Percentiles rank a stretch among this genome's conserved stretches.
Evolutionary conservation across 495 filamentous ascomycete genomes (phyloP).

Genomic region (Polyplosphaeria fusca): DNA sequence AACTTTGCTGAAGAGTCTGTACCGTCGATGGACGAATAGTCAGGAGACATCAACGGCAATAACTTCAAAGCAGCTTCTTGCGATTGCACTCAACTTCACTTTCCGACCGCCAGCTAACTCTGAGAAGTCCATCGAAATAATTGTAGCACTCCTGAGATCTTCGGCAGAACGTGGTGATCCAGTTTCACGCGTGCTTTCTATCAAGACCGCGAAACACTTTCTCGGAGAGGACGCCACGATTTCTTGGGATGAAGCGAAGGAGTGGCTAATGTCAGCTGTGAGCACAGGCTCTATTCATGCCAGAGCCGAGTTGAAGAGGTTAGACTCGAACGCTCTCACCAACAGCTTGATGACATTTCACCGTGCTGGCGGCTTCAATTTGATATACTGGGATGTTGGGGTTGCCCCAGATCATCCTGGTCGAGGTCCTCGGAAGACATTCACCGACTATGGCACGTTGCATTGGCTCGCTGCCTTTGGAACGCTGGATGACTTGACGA

Average conservation of each 20-base stretch:
- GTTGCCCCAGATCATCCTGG: not conserved
- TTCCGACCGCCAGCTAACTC: not conserved
- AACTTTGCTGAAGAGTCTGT: not conserved
- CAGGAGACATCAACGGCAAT: not conserved
- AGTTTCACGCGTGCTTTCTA: not conserved
- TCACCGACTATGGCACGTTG: not conserved
- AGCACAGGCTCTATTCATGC: not conserved
- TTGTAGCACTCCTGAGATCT: not conserved
- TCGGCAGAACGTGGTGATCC: not conserved
- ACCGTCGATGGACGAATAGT: not conserved
- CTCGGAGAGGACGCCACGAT: no score
- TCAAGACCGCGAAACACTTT: not conserved
- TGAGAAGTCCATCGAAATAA: not conserved
- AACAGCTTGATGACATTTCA: not conserved
- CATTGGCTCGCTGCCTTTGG: not conserved
- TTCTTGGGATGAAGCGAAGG: not conserved
- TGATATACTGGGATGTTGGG: not conserved
- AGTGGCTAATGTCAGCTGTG: not conserved
- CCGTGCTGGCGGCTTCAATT: not conserved
- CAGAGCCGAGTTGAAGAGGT: not conserved
- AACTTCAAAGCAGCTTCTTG: not conserved
- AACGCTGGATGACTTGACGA: not conserved
- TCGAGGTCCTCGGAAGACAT: not conserved
- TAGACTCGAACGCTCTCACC: not conserved
- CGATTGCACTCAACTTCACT: not conserved